phyloP scores from a whole-genome alignment of 106 monocot genomes.

The Iris macrosiphon region DNA sequence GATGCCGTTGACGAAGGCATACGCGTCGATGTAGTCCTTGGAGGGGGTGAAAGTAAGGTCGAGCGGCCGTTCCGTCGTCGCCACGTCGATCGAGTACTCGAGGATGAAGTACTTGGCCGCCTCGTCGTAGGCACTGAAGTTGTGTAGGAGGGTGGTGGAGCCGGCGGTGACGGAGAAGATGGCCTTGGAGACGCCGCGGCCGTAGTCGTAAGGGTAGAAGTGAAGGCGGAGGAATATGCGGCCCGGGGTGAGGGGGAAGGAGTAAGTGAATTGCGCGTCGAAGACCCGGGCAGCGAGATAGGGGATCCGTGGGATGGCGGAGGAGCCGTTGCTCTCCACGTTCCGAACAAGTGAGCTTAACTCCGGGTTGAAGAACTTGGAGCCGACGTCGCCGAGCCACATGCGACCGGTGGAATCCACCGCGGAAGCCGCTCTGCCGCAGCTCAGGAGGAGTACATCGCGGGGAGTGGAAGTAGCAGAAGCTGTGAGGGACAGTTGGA shows the following conservation, averaged over 20 bases:
- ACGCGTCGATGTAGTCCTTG: slow-evolving; percentile 23
- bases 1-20: slow-evolving; percentile 88
- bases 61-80: slow-evolving; percentile 18
- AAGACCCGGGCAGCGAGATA: slow-evolving; percentile 82
- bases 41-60: slow-evolving; percentile 73
- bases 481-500: neutral
- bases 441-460: slow-evolving; percentile 38
- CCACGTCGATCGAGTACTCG: slow-evolving; percentile 18
- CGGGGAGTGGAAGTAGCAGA: neutral
- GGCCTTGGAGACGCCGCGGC: slow-evolving; percentile 24
- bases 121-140: slow-evolving; percentile 74
- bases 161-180: slow-evolving; percentile 56
- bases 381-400: slow-evolving; percentile 22
- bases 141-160: slow-evolving; percentile 61
- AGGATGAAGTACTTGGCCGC: slow-evolving; percentile 57
- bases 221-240: slow-evolving; percentile 77
- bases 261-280: slow-evolving; percentile 40
- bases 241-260: slow-evolving; percentile 36
- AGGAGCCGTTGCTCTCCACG: slow-evolving; percentile 62
- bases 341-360: slow-evolving; percentile 24
- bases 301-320: slow-evolving; percentile 62
- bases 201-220: slow-evolving; percentile 73
- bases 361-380: slow-evolving; percentile 13
- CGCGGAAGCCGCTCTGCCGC: slow-evolving; percentile 32
- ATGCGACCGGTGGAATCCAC: slow-evolving; percentile 35